Percentiles rank a stretch among this genome's conserved stretches.
Conservation (phyloP, 805 yeast genomes). For the Ogataea nitratoaversa region DNA sequence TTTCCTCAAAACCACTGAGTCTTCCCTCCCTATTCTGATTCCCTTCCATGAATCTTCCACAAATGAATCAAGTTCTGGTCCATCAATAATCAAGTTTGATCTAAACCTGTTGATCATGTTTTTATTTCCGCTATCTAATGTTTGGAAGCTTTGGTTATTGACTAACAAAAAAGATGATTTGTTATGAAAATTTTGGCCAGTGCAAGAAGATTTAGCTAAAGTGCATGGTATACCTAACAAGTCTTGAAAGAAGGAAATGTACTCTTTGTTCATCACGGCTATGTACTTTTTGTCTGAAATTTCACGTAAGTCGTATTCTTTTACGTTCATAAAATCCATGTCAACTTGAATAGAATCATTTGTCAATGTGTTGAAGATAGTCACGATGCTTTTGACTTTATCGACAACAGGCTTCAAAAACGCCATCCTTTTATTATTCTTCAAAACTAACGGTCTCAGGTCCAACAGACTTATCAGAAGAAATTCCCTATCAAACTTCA, state of each 20-base stretch:
- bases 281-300: conserved; percentile 5
- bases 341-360: conserved; percentile 2
- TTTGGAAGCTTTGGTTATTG: conserved; percentile 28
- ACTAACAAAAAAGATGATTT: conserved; percentile 38
- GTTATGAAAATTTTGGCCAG: conserved; percentile 24
- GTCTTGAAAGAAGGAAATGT: conserved; percentile 28
- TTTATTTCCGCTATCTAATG: conserved; percentile 8
- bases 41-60: conserved; percentile 36
- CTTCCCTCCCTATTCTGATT: conserved; percentile 13
- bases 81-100: conserved; percentile 34
- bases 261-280: conserved; percentile 11
- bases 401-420: conserved; percentile 30
- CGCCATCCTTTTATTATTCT: conserved; percentile 33
- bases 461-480: conserved; percentile 30
- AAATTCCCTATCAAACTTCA: conserved; percentile 38
- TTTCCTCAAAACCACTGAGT: conserved; percentile 12
- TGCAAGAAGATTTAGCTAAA: conserved; percentile 21
- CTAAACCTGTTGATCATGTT: conserved; percentile 26
- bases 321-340: background rate
- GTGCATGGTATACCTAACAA: conserved; percentile 33
- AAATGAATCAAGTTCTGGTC: conserved; percentile 24
- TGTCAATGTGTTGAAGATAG: conserved; percentile 3
- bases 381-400: background rate
- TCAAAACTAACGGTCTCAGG: conserved; percentile 30
- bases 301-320: background rate